phyloP scores from a whole-genome alignment of 306 rosid species.

The Rosa lucieae region DNA sequence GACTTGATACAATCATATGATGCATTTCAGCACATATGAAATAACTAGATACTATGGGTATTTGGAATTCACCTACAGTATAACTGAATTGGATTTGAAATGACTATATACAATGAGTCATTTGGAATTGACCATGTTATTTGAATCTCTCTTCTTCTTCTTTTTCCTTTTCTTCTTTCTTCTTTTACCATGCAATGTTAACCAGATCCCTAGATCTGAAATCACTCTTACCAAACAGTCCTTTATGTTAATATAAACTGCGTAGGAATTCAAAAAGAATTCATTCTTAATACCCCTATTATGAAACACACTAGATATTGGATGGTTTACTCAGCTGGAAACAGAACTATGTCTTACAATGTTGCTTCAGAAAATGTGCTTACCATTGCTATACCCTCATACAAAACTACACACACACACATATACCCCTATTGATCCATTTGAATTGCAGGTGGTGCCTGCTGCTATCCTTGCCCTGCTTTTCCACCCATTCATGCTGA shows the following conservation, averaged over 20 bases:
- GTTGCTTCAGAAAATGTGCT: not conserved
- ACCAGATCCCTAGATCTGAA: not conserved
- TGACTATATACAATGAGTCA: not conserved
- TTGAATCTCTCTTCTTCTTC: not conserved
- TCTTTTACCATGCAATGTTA: not conserved
- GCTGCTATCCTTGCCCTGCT: slow-evolving; percentile 44
- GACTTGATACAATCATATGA: not conserved
- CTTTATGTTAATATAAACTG: not conserved
- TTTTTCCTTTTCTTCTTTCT: not conserved
- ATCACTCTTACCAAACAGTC: not conserved
- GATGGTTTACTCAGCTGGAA: not conserved
- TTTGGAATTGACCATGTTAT: not conserved
- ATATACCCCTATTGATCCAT: not conserved
- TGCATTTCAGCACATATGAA: not conserved
- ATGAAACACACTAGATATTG: not conserved
- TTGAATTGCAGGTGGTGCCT: slow-evolving; percentile 53
- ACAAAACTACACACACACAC: not conserved
- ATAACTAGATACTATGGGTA: not conserved
- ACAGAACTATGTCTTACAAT: not conserved
- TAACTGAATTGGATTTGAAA: not conserved
- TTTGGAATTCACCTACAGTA: not conserved
- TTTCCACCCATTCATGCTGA: slow-evolving; percentile 35
- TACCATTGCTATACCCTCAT: not conserved
- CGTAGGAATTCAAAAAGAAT: not conserved
- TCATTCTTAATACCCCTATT: not conserved